Evolutionary conservation across 1,284 basidiomycete genomes (phyloP), one percentile per base, ranked within the genome.

Genomic region (Cutaneotrichosporon sp.): DNA sequence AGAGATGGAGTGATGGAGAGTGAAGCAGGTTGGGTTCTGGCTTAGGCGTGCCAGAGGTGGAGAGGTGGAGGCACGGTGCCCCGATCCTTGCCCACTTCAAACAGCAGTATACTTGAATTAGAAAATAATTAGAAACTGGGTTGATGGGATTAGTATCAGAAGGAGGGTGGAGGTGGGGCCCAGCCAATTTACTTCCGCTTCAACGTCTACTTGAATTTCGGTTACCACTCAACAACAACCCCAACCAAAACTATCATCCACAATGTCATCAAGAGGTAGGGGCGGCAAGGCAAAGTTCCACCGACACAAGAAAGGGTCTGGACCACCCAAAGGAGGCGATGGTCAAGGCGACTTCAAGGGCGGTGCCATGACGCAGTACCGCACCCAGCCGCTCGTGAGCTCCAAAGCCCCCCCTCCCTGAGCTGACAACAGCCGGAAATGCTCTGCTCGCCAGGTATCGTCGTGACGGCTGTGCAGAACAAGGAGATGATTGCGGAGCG

Each of bases 291-390:
- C 38, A 16, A 31, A 46, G n/a, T 52, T 34, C 34, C 36, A 50
- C 22, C 11, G 30, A 10, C 88, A 84, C 79, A 89, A 90, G 34
- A 84, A 64, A 47, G 88, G 88, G 63, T 82, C 83, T 69, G 84
- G 82, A 88, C 76, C 65, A 3, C 65, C 65, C 1, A 58, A 58
- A 16, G 67, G 67, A 52, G 64, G 67, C 21, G 67, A 68, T 31
- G 67, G 67, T 1, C 56, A 47, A 26, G 67, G 67, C 34, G 56
- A 61, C n/a, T 68, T 68, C 62, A 51, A 61, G n/a, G 64, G 61
- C 47, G 58, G 42, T 2, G 47, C 62, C 0, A 60, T 63, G 60
- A 58, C 61, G 14, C 40, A 58, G 34, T 68, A 68, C 62, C 64
- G 64, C 16, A 47, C 53, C 9, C 67, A 68, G 62, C 67, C 67